These are phyloP conservation scores for Dipodascus geniculatus DNA, from an alignment of 805 yeast genomes.

Conservation along the genomic window DNA sequence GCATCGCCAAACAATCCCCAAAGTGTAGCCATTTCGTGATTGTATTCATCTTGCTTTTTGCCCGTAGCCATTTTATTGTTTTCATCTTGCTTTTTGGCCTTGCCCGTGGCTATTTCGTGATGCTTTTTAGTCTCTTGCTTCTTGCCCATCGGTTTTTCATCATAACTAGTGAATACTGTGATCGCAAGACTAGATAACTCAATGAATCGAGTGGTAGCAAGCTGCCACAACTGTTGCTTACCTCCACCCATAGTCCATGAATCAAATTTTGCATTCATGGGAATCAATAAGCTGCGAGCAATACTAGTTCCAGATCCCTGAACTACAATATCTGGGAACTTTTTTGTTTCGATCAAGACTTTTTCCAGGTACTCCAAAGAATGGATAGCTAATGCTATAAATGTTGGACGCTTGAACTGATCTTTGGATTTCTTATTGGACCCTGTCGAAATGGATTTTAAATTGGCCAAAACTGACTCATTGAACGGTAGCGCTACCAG, in stretches of 20 bases:
- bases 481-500: conserved; percentile 11
- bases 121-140: too few species aligned
- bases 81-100: too few species aligned
- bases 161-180: background rate
- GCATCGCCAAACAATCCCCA: background rate
- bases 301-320: background rate
- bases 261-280: conserved; percentile 12
- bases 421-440: background rate
- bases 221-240: conserved; percentile 16
- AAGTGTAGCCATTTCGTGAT: background rate
- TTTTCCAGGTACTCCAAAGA: conserved; percentile 5
- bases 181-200: conserved; percentile 3
- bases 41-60: background rate
- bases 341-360: background rate
- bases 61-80: too few species aligned
- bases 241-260: conserved; percentile 4
- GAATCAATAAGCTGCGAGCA: conserved; percentile 3
- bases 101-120: too few species aligned
- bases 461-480: conserved; percentile 1
- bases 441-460: background rate
- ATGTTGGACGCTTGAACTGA: conserved; percentile 10
- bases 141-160: background rate
- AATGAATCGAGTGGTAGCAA: conserved; percentile 11
- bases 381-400: conserved; percentile 7
- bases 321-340: conserved; percentile 1